phyloP scores from a whole-genome alignment of 345 rosid genomes.

The Euclidium syriacum region DNA sequence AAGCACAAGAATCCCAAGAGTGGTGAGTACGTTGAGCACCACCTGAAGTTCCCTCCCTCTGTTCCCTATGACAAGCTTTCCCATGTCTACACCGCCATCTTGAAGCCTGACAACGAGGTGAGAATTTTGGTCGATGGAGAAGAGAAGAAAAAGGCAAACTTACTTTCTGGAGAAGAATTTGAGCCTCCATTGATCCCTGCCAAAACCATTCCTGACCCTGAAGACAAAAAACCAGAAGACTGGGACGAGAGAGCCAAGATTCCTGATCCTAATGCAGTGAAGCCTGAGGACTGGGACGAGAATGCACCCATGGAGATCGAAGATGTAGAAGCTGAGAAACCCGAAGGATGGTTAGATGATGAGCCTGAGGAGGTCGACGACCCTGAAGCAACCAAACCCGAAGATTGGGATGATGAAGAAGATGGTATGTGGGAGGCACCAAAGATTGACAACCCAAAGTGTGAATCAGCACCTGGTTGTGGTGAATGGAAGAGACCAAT shows the following conservation, averaged over 20 bases:
- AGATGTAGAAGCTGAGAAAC: constrained; percentile 82
- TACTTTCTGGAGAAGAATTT: constrained; percentile 70
- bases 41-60: constrained; percentile 71
- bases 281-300: constrained; percentile 95
- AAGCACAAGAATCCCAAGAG: constrained; percentile 93
- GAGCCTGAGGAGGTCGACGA: constrained; percentile 89
- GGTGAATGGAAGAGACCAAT: constrained; percentile 87
- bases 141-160: constrained; percentile 69
- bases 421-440: constrained; percentile 95
- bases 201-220: constrained; percentile 86
- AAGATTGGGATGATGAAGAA: constrained; percentile 95
- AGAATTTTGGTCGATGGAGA: constrained; percentile 68
- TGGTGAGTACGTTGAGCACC: constrained; percentile 74
- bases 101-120: constrained; percentile 67
- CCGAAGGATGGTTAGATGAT: constrained; percentile 87
- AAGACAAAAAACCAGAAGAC: constrained; percentile 82
- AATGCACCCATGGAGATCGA: constrained; percentile 85
- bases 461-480: constrained; percentile 74
- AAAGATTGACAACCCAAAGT: constrained; percentile 74
- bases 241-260: constrained; percentile 85
- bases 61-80: constrained; percentile 78
- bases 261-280: constrained; percentile 64
- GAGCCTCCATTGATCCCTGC: constrained; percentile 74
- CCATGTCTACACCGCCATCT: constrained; percentile 77
- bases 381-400: constrained; percentile 83